Evolutionary conservation across 2,329 filamentous ascomycete genomes (phyloP).

Genomic region (Fusarium anguioides): DNA sequence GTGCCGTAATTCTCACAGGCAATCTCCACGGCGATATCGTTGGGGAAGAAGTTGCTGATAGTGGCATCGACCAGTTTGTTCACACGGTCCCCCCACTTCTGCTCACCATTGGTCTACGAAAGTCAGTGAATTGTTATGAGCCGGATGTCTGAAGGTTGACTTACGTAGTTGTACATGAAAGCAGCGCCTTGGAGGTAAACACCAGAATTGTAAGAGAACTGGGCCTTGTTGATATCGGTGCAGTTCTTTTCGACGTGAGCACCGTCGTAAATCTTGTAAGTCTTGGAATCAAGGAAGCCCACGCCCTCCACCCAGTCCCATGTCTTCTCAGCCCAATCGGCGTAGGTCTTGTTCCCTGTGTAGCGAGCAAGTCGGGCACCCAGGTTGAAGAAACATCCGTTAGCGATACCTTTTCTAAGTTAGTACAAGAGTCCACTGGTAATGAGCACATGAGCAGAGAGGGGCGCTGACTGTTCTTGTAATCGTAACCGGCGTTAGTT

Average conservation of each 20-base stretch:
- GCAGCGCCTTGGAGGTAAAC: conserved; percentile 69
- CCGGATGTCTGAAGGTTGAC: conserved; percentile 25
- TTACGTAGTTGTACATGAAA: conserved; percentile 71
- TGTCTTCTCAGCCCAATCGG: conserved; percentile 69
- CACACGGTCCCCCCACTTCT: conserved; percentile 64
- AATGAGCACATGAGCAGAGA: no score
- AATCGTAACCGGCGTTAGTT: conserved; percentile 79
- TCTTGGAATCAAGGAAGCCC: conserved; percentile 67
- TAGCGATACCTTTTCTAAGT: conserved; percentile 59
- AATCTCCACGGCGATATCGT: conserved; percentile 68
- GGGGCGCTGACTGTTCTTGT: conserved; percentile 68
- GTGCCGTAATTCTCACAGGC: conserved; percentile 66
- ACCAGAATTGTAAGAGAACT: conserved; percentile 72
- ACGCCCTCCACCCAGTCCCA: conserved; percentile 71
- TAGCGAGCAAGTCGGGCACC: conserved; percentile 78
- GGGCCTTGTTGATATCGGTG: conserved; percentile 63
- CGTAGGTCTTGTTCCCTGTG: conserved; percentile 73
- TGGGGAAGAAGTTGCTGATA: conserved; percentile 62
- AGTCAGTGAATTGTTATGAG: conserved; percentile 9
- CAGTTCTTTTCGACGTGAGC: conserved; percentile 64
- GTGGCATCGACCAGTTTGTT: conserved; percentile 54
- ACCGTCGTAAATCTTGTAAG: conserved; percentile 72
- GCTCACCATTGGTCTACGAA: conserved; percentile 57
- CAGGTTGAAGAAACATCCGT: conserved; percentile 72
- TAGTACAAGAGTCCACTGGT: not conserved